Base-by-base conservation (phyloP, 345 rosid species). In the Murraya paniculata region DNA sequence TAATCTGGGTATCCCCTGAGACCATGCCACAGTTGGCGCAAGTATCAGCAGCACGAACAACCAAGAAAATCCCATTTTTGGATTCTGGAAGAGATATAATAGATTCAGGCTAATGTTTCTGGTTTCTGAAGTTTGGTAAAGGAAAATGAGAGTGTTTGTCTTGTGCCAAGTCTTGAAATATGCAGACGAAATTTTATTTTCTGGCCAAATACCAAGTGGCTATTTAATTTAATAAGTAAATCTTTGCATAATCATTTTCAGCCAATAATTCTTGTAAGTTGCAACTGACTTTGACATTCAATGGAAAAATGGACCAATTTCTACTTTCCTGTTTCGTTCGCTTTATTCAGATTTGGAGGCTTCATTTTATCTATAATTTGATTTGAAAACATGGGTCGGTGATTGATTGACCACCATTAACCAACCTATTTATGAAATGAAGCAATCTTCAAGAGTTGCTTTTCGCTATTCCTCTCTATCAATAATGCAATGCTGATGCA, bases 1-100 rank as follows among this genome's bases (percentile, higher is more conserved):
- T 76, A 81, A 76, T 16, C 68, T 72, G 59, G 35, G 69, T 66
- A 64, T 31, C 36, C 78, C 72, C 61, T 71, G 48, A 1, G 24
- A 48, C 72, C 48, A 22, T n/a, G 33, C 25, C 31, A 64, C 48
- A 4, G 48, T 31, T 30, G 79, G 53, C 31, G 33, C 61, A 53
- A 55, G 66, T 65, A 66, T 64, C 71, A 76, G 22, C 31, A 66
- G 48, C 53, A 76, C 55, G 33, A 75, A 53, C 22, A 75, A 69
- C 30, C 30, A 33, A 68, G 38, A 21, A 30, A 38, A 45, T 48
- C 25, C 57, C 82, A 80, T 80, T 71, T 50, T 19, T 45, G 50
- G 50, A 45, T 11, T 45, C 50, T 13, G 50, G 30, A 48, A 16
- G 36, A 45, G 41, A 35, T 68, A 18, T 7, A 25, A 45, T 27